Percentiles rank a stretch among this genome's conserved stretches.
phyloP scores from a whole-genome alignment of 306 rosid genomes.

The Neltuma alba region DNA sequence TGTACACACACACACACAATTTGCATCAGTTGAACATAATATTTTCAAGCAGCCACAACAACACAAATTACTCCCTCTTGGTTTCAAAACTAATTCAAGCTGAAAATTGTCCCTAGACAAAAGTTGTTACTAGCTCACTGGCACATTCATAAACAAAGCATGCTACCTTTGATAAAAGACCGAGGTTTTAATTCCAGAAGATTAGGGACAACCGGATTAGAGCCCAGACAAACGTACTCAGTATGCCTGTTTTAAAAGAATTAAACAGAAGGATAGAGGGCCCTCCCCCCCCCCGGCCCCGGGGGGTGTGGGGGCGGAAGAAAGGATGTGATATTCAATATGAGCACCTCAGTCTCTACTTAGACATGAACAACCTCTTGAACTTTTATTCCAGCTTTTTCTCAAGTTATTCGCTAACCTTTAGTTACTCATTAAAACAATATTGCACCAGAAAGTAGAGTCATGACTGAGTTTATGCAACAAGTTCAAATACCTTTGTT shows the following conservation, averaged over 20 bases:
- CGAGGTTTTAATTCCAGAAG: conserved; percentile 6
- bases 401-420: not conserved
- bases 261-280: not conserved
- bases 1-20: not conserved
- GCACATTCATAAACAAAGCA: not conserved
- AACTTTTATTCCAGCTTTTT: not conserved
- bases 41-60: not conserved
- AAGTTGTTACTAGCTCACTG: not conserved
- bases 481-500: not conserved
- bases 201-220: not conserved
- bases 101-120: conserved; percentile 8
- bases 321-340: not conserved
- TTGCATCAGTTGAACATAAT: not conserved
- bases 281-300: too few species aligned
- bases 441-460: not conserved
- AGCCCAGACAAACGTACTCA: not conserved
- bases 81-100: conserved; percentile 8
- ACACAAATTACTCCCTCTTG: not conserved
- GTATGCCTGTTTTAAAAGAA: not conserved
- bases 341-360: not conserved
- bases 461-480: not conserved
- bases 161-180: not conserved
- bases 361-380: not conserved
- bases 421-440: not conserved
- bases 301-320: too few species aligned